Percentiles rank a stretch among this genome's conserved stretches.
phyloP scores from a whole-genome alignment of 2,329 filamentous ascomycete species.

The Sporothrix pseudoabietina region DNA sequence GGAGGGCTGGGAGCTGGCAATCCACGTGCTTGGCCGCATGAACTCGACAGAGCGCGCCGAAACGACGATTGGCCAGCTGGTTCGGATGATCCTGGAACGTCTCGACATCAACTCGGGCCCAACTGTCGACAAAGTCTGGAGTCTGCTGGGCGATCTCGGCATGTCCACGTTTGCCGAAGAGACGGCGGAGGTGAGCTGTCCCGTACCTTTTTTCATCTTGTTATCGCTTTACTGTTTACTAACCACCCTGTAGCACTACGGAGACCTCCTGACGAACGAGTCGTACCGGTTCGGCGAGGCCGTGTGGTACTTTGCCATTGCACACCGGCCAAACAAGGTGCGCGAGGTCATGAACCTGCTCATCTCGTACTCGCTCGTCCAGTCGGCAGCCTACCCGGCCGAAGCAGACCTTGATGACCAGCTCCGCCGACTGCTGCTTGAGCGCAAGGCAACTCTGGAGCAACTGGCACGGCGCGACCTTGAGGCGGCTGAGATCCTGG shows the following conservation, averaged over 20 bases:
- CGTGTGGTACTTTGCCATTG: slow-evolving; percentile 86
- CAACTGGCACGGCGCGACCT: slow-evolving; percentile 73
- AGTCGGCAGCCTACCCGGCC: slow-evolving; percentile 78
- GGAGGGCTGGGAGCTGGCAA: slow-evolving; percentile 87
- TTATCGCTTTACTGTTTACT: background rate
- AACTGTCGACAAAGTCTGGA: slow-evolving; percentile 80
- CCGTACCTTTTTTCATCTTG: too few relatives aligned
- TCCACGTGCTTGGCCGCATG: slow-evolving; percentile 79
- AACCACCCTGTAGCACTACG: slow-evolving; percentile 65
- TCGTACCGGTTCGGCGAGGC: slow-evolving; percentile 82
- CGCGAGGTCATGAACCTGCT: slow-evolving; percentile 84
- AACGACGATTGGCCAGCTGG: slow-evolving; percentile 71
- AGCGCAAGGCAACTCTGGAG: slow-evolving; percentile 71
- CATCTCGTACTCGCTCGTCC: slow-evolving; percentile 82
- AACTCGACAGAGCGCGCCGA: slow-evolving; percentile 72
- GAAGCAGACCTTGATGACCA: slow-evolving; percentile 71
- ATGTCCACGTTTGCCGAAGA: slow-evolving; percentile 77
- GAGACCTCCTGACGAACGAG: slow-evolving; percentile 71
- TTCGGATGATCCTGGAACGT: slow-evolving; percentile 64
- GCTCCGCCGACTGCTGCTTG: slow-evolving; percentile 68
- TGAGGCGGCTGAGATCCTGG: slow-evolving; percentile 79
- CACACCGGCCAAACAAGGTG: slow-evolving; percentile 76
- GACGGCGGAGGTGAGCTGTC: slow-evolving; percentile 72
- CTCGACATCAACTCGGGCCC: slow-evolving; percentile 66
- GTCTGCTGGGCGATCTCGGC: slow-evolving; percentile 74